Percentiles rank a stretch among this genome's conserved stretches.
Conservation (phyloP, 352 stramenopile genomes). For the Globisporangium megalacanthum region DNA sequence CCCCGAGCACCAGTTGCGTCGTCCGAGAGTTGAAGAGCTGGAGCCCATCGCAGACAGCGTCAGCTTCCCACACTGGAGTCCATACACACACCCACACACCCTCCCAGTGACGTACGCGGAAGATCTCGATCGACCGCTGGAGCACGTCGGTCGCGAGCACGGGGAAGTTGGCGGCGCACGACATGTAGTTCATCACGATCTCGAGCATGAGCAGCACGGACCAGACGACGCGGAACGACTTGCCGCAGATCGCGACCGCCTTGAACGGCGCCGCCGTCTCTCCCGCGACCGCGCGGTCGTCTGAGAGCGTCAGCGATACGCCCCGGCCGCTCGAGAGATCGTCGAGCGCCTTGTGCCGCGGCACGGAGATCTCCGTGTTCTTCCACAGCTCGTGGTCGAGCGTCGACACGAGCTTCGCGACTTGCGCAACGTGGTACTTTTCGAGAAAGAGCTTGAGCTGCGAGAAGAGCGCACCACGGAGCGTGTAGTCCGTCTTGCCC, state of each 20-base stretch:
- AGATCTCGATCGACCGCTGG: constrained; percentile 91
- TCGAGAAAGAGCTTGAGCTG: constrained; percentile 96
- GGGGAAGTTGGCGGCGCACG: constrained; percentile 91
- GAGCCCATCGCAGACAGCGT: constrained; percentile 8
- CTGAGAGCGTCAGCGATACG: constrained; percentile 63
- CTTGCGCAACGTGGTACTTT: constrained; percentile 90
- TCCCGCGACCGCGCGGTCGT: constrained; percentile 57
- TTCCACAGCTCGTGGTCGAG: constrained; percentile 95
- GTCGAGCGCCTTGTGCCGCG: constrained; percentile 86
- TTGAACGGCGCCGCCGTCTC: constrained; percentile 70
- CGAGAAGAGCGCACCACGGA: constrained; percentile 90
- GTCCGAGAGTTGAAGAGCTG: constrained; percentile 95
- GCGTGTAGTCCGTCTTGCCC: constrained; percentile 88
- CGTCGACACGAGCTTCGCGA: constrained; percentile 90
- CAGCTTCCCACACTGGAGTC: neutral
- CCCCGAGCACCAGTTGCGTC: constrained; percentile 94
- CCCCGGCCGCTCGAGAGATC: constrained; percentile 90
- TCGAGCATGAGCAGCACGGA: constrained; percentile 93
- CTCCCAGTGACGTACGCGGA: constrained; percentile 38
- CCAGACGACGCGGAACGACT: constrained; percentile 94
- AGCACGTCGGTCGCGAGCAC: constrained; percentile 93
- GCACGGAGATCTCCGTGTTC: constrained; percentile 89
- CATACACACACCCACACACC: neutral
- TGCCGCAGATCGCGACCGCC: constrained; percentile 87
- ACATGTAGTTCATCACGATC: constrained; percentile 95